Conservation (phyloP, 495 filamentous ascomycete species). For the Rostrohypoxylon terebratum region DNA sequence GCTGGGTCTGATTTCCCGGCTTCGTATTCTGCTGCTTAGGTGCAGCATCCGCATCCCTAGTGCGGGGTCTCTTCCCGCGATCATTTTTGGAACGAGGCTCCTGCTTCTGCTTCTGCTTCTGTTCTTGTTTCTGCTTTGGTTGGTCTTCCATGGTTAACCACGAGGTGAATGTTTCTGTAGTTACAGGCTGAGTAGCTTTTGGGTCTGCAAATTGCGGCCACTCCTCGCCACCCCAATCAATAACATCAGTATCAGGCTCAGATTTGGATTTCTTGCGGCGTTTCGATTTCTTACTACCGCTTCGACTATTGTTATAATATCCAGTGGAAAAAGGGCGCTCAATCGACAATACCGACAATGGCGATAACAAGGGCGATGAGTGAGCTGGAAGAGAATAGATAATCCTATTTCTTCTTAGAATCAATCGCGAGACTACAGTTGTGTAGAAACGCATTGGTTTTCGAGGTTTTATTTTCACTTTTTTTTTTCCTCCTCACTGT, state of each 20-base stretch:
- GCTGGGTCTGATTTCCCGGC: constrained; percentile 63
- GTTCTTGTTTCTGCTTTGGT: constrained; percentile 10
- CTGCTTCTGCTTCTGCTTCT: not conserved
- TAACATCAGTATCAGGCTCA: not conserved
- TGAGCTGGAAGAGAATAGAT: not conserved
- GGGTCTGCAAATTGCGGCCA: not conserved
- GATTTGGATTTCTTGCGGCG: not conserved
- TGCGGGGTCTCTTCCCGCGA: constrained; percentile 20
- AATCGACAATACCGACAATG: not conserved
- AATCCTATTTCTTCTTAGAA: constrained; percentile 3
- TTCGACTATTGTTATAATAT: not conserved
- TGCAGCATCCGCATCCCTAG: not conserved
- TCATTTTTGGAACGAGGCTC: not conserved
- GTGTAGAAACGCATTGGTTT: constrained; percentile 21
- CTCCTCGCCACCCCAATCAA: not conserved
- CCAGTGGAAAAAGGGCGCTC: constrained; percentile 6
- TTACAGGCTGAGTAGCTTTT: not conserved
- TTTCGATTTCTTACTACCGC: not conserved
- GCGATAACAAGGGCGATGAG: constrained; percentile 4
- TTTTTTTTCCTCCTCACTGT: not conserved
- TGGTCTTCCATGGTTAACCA: constrained; percentile 9
- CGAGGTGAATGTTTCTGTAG: not conserved
- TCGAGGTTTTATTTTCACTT: constrained; percentile 5
- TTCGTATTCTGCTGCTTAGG: constrained; percentile 46
- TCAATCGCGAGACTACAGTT: constrained; percentile 8